These are phyloP conservation scores for Penicillium vulpinum DNA, from an alignment of 2,329 filamentous ascomycete genomes.

Conservation along the genomic window DNA sequence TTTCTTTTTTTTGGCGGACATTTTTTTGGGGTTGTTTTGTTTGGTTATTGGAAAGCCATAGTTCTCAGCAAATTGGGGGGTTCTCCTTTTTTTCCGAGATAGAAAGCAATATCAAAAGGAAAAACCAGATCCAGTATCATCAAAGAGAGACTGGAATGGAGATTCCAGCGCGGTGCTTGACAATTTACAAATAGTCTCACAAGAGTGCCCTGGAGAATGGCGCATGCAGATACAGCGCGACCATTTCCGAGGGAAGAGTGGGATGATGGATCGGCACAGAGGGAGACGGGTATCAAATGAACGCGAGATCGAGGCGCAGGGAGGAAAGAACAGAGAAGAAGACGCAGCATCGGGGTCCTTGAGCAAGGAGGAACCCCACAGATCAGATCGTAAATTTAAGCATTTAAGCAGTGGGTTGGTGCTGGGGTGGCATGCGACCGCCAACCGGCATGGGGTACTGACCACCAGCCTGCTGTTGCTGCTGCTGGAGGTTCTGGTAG, in stretches of 20 bases:
- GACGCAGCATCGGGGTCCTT: conserved; percentile 28
- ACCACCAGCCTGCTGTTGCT: conserved; percentile 64
- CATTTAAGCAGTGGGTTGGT: conserved; percentile 71
- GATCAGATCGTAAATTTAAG: conserved; percentile 16
- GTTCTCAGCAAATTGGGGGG: conserved; percentile 5
- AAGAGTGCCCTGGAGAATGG: conserved; percentile 9
- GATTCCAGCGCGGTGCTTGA: conserved; percentile 20
- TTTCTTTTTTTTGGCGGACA: conserved; percentile 18
- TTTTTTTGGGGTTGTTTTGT: conserved; percentile 5
- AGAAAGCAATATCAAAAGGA: conserved; percentile 12
- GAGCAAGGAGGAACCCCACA: conserved; percentile 15
- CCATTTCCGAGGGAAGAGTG: conserved; percentile 10
- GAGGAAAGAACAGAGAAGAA: conserved; percentile 28
- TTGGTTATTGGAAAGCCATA: conserved; percentile 6
- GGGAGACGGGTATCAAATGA: conserved; percentile 41
- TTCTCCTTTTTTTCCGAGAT: conserved; percentile 16
- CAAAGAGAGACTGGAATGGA: conserved; percentile 12
- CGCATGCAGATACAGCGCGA: conserved; percentile 3
- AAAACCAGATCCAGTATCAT: conserved; percentile 14
- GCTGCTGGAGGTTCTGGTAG: conserved; percentile 75
- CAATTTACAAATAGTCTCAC: conserved; percentile 25
- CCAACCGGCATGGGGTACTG: conserved; percentile 78
- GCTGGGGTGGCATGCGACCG: conserved; percentile 76
- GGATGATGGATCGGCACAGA: conserved; percentile 29
- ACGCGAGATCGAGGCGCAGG: conserved; percentile 29